Base-by-base conservation (phyloP, 805 yeast species). In the Zygosaccharomyces bisporus region DNA sequence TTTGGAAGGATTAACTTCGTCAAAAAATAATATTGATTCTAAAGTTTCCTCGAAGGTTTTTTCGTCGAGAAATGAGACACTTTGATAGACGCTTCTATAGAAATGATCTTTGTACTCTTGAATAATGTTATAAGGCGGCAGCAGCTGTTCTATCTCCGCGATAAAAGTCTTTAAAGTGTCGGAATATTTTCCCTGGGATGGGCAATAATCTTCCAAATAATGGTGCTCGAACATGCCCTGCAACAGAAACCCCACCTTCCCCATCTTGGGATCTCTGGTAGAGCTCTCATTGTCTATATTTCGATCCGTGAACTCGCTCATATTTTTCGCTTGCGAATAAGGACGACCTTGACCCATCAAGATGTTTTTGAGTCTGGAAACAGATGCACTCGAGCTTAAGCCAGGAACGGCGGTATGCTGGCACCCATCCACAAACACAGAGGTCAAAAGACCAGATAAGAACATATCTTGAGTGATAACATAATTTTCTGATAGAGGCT, bases 401-500 rank as follows among this genome's bases (percentile, higher is more conserved):
- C 62, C 61, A 20, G 64, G 62, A 6, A 61, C 55, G 55, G 60
- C 51, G 4, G 67, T 51, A 41, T 57, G 56, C 33, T 55, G 56
- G 5, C 61, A 51, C 6, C 61, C 56, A 20, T 55, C 54, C 32
- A 59, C 47, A 32, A 63, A 60, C 2, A 58, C 50, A 1, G 67
- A 58, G 2, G 66, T 57, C 18, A 62, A 49, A 16, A 61, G 43
- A 2, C 56, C 46, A 14, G 61, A 54, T n/a, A 62, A 35, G 35
- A 60, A 61, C 20, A 47, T 55, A 49, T 63, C 67, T 33, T 60
- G 60, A 6, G 57, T 47, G 4, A 63, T 49, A n/a, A 56, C 53
- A 34, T 55, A 62, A 39, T 60, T 60, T 39, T 61, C 68, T 4
- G 67, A 60, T 17, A 61, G 41, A 4, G 66, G 64, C 46, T 63